phyloP scores from a whole-genome alignment of 1,284 basidiomycete species.

The Microbotryum silenes-acaulis region DNA sequence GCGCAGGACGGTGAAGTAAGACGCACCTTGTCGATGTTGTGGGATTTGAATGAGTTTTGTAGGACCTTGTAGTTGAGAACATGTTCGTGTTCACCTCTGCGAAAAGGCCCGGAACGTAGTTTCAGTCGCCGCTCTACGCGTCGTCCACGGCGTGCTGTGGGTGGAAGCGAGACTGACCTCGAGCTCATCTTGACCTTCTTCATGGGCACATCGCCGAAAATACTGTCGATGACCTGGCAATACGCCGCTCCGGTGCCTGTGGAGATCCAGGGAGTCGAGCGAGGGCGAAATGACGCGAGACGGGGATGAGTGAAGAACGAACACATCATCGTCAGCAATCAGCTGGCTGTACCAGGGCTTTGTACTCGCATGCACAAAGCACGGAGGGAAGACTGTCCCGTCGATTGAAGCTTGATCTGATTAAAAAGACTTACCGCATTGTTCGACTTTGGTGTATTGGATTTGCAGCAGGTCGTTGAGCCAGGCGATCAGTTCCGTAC shows the following conservation, averaged over 20 bases:
- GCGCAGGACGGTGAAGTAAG: too few relatives aligned
- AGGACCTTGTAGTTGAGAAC: slow-evolving; percentile 91
- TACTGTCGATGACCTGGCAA: slow-evolving; percentile 82
- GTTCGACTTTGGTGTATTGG: slow-evolving; percentile 88
- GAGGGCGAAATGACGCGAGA: not conserved
- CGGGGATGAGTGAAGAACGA: not conserved
- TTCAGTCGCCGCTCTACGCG: not conserved
- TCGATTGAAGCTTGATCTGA: too few relatives aligned
- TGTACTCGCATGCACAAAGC: too few relatives aligned
- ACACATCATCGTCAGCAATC: slow-evolving; percentile 5
- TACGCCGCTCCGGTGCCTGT: slow-evolving; percentile 65
- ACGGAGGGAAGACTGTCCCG: too few relatives aligned
- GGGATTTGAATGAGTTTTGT: slow-evolving; percentile 75
- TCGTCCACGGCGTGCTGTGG: not conserved
- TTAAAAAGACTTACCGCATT: slow-evolving; percentile 57
- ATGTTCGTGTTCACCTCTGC: slow-evolving; percentile 83
- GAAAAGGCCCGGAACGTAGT: too few relatives aligned
- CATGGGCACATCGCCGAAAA: slow-evolving; percentile 89
- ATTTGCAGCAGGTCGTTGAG: slow-evolving; percentile 85
- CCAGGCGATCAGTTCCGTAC: slow-evolving; percentile 87
- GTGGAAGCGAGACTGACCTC: slow-evolving; percentile 10
- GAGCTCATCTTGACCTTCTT: slow-evolving; percentile 81
- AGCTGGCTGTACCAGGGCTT: too few relatives aligned
- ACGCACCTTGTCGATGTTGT: slow-evolving; percentile 86
- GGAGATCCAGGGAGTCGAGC: not conserved